A percentile compares a stretch with the other conserved stretches of the same genome.
Conservation (phyloP, 768 basidiomycete species). For the Termitomyces sp. region DNA sequence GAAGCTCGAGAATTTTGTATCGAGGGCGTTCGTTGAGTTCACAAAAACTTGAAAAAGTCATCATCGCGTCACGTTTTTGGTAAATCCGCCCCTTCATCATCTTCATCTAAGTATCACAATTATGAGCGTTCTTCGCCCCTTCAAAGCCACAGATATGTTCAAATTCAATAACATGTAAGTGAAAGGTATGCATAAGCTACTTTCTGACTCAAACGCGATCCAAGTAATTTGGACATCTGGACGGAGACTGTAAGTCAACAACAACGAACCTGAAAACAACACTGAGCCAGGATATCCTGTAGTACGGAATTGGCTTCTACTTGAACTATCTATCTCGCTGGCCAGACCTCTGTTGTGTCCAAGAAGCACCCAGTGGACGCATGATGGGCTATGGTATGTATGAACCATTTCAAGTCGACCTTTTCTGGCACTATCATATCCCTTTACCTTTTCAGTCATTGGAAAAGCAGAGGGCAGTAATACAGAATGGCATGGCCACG, state of each 20-base stretch:
- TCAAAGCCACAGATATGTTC: conserved; percentile 87
- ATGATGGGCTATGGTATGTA: conserved; percentile 91
- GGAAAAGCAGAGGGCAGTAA: conserved; percentile 86
- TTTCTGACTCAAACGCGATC: background rate
- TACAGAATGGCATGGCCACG: conserved; percentile 87
- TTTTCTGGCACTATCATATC: background rate
- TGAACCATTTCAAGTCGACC: conserved; percentile 2
- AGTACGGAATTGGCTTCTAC: conserved; percentile 91
- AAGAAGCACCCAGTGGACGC: conserved; percentile 75
- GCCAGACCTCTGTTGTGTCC: conserved; percentile 87
- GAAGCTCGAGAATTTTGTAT: background rate
- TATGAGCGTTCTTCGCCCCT: conserved; percentile 89
- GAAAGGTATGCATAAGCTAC: background rate
- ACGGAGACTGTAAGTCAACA: conserved; percentile 81
- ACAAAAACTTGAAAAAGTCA: no score
- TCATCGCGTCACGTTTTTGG: no score
- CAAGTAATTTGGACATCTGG: conserved; percentile 92
- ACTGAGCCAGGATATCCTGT: background rate
- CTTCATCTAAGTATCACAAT: background rate
- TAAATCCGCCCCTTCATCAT: background rate
- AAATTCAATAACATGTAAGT: conserved; percentile 88
- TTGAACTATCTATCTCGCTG: conserved; percentile 84
- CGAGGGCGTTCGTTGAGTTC: background rate
- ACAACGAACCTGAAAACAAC: background rate
- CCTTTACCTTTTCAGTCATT: conserved; percentile 45